phyloP scores from a whole-genome alignment of 2,329 filamentous ascomycete species.

The Venturia pyrina region DNA sequence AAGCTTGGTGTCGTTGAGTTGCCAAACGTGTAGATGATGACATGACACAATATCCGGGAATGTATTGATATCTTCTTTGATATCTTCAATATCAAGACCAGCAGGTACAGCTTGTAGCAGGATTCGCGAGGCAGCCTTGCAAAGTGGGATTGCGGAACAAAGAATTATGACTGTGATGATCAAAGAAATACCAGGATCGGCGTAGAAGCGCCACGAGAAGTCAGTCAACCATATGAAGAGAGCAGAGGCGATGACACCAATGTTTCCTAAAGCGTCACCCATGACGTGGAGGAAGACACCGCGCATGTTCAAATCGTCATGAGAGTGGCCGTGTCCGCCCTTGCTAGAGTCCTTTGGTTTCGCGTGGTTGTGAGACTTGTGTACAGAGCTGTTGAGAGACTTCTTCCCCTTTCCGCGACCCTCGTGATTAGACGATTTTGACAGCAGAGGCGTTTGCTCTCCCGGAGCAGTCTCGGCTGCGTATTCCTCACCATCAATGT shows the following conservation, averaged over 20 bases:
- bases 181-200: slow-evolving; percentile 84
- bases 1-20: slow-evolving; percentile 87
- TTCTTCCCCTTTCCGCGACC: slow-evolving; percentile 17
- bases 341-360: slow-evolving; percentile 35
- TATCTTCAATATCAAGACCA: slow-evolving; percentile 77
- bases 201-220: slow-evolving; percentile 73
- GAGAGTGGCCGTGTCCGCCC: slow-evolving; percentile 60
- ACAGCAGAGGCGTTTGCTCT: slow-evolving; percentile 27
- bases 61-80: slow-evolving; percentile 80
- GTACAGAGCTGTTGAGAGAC: slow-evolving; percentile 12
- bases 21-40: slow-evolving; percentile 97
- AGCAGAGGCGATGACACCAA: slow-evolving; percentile 74
- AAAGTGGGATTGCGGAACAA: slow-evolving; percentile 66
- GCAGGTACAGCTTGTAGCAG: slow-evolving; percentile 89
- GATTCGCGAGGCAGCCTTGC: slow-evolving; percentile 72
- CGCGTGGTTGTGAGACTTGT: slow-evolving; percentile 21
- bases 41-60: slow-evolving; percentile 81
- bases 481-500: slow-evolving; percentile 34
- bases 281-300: slow-evolving; percentile 61
- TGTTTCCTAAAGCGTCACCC: slow-evolving; percentile 76
- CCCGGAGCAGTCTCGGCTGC: slow-evolving; percentile 21
- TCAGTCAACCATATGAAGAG: slow-evolving; percentile 86
- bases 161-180: slow-evolving; percentile 77
- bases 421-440: slow-evolving; percentile 23
- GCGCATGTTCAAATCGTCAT: slow-evolving; percentile 91